These are phyloP conservation scores for Coemansia sp. DNA, from an alignment of 192 early-diverging fungal species.

Conservation along the genomic window DNA sequence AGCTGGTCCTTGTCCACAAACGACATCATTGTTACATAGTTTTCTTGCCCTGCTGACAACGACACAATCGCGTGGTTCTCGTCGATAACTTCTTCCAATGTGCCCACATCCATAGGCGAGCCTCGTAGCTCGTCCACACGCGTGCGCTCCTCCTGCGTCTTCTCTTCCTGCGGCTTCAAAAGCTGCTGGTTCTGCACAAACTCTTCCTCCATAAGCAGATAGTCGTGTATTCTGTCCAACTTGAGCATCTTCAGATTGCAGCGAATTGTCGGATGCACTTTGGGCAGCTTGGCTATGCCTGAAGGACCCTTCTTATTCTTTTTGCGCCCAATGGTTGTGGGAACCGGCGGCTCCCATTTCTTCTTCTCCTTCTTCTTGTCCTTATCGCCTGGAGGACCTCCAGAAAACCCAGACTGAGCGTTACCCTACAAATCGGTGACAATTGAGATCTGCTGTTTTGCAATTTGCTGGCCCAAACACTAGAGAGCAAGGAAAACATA, in stretches of 20 bases:
- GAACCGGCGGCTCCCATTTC: conserved; percentile 98
- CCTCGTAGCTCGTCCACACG: conserved; percentile 95
- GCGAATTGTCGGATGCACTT: conserved; percentile 97
- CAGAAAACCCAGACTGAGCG: conserved; percentile 72
- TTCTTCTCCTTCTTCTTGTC: conserved; percentile 85
- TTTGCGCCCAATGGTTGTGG: conserved; percentile 98
- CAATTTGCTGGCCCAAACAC: too few relatives aligned
- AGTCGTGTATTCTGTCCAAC: conserved; percentile 98
- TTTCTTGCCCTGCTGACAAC: conserved; percentile 86
- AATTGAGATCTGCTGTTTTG: too few relatives aligned
- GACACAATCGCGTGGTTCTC: conserved; percentile 99
- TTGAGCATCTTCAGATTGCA: conserved; percentile 97
- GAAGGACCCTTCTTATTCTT: conserved; percentile 93
- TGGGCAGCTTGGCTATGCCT: conserved; percentile 84
- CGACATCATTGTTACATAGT: conserved; percentile 95
- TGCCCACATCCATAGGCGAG: conserved; percentile 94
- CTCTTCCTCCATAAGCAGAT: conserved; percentile 97
- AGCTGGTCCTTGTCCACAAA: conserved; percentile 99
- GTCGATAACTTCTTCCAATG: conserved; percentile 98
- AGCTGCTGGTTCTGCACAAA: conserved; percentile 99
- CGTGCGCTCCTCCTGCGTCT: conserved; percentile 87
- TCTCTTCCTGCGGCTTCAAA: conserved; percentile 96
- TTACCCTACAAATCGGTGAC: conserved; percentile 64
- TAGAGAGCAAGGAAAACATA: too few relatives aligned
- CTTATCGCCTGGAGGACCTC: conserved; percentile 62